Conservation (phyloP, 2,329 filamentous ascomycete species). For the Alternaria incomplexa region DNA sequence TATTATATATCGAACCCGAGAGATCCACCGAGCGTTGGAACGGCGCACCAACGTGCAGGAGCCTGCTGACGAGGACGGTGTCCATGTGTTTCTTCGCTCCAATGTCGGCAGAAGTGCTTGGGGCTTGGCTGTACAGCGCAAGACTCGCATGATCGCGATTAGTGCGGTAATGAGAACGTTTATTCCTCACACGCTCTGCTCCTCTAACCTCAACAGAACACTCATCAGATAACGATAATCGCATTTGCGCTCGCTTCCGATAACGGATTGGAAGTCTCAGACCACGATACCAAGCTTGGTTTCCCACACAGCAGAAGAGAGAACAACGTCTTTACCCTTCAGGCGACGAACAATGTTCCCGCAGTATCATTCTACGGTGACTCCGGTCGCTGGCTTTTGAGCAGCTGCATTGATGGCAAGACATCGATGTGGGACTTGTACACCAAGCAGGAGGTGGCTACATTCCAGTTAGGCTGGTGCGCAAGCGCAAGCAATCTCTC, state of each 20-base stretch:
- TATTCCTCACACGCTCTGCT: neutral
- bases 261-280: neutral
- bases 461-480: constrained; percentile 36
- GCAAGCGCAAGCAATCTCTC: constrained; percentile 12
- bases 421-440: constrained; percentile 57
- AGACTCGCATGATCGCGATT: constrained; percentile 84
- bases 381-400: constrained; percentile 62
- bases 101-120: constrained; percentile 83
- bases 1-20: constrained; percentile 47
- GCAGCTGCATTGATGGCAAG: constrained; percentile 61
- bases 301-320: constrained; percentile 34
- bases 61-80: constrained; percentile 50
- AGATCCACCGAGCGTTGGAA: constrained; percentile 35
- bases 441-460: constrained; percentile 15
- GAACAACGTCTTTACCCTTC: constrained; percentile 30
- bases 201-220: constrained; percentile 58
- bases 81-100: constrained; percentile 70
- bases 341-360: constrained; percentile 59
- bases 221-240: constrained; percentile 63
- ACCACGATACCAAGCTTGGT: constrained; percentile 11
- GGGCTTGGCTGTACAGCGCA: constrained; percentile 82
- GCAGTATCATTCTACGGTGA: constrained; percentile 65
- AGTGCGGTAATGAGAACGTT: constrained; percentile 58
- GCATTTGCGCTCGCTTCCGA: constrained; percentile 59
- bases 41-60: constrained; percentile 5